Base-by-base conservation (phyloP, 2,329 filamentous ascomycete species). In the Acrocalymma vagum region DNA sequence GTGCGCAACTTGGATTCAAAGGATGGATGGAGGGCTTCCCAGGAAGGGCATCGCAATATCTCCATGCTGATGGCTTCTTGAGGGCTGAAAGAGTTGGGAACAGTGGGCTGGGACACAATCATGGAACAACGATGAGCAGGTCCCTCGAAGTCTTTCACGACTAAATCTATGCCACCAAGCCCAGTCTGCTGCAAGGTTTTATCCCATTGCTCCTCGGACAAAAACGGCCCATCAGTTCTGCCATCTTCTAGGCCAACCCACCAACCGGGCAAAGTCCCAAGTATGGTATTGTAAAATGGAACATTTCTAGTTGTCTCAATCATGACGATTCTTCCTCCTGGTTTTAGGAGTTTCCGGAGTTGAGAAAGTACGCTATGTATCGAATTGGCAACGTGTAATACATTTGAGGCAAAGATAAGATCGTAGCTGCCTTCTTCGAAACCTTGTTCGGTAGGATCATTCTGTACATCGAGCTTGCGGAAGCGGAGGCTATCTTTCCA, bases 181-280 rank as follows among this genome's bases (percentile, higher is more conserved):
- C 69, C 70, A 4, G 59, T 56, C 0, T 59, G 42, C 3, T 42
- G 42, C 23, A 75, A 53, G 3, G 66, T 26, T 2, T 38, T 36
- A 28, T 68, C 52, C 72, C 73, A 75, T 27, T 60, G 44, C 2
- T 38, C 38, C 8, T 61, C 50, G 3, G 63, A 61, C 1, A 70
- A 33, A 11, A 51, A 55, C 1, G 71, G 71, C 3, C 59, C 61
- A 5, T 47, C 37, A 3, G 38, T 50, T 13, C 62, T 50, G 11
- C 65, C 67, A 22, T 67, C 60, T 9, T 69, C 61, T 2, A 14
- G 26, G 4, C 48, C 45, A 5, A 51, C 13, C 61, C 61, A 64
- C 55, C 57, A 62, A 5, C 52, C 59, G 8, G 53, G 49, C 10
- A 64, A 36, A 3, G 53, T 36, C 6, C 59, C 61, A 31, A 64